Base-by-base conservation (phyloP, 129 eudicot genomes). In the Ambrosia trifida region DNA sequence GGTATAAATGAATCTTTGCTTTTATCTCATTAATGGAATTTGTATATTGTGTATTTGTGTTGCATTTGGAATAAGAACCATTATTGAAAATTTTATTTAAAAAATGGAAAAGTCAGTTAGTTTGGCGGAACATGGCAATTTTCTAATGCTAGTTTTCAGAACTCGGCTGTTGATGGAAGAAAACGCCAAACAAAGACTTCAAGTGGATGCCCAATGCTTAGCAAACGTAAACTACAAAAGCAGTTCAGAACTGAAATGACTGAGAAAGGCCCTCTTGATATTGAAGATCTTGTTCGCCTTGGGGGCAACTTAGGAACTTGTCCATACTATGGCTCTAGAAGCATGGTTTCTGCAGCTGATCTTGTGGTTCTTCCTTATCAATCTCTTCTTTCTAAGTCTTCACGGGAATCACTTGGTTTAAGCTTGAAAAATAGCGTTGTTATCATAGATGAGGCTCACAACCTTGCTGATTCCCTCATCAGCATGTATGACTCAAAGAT, bases 301-400 rank as follows among this genome's bases (percentile, higher is more conserved):
- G 98, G 98, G 47, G 74, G 83, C 32, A 81, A 70, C 57, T 40
- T 89, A 56, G 88, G 88, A 84, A 85, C 90, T 68, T 93, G 98
- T 72, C 98, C 98, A 7, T 93, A 93, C 71, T 93, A 93, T 76
- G 98, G 90, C 54, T 93, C 98, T 63, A 83, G 98, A 81, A 87
- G 89, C 69, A 79, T 89, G 95, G 77, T 93, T 64, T 87, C 89
- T 52, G 75, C 82, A 74, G 96, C 98, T 16, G 98, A 93, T 84
- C 96, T 93, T 69, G 88, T 93, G 50, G 85, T 93, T 72, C 95
- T 93, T 82, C 98, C 98, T 19, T 93, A 93, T 75, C 98, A 93
- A 72, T 93, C 98, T 58, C 90, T 93, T 83, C 91, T 93, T 53
- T 93, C 98, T 69, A 93, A 93, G 80, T 83, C 91, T 68, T 89